Percentiles rank a stretch among this genome's conserved stretches.
These are phyloP conservation scores for Volvox africanus DNA, from an alignment of 139 green algal species.

Conservation along the genomic window DNA sequence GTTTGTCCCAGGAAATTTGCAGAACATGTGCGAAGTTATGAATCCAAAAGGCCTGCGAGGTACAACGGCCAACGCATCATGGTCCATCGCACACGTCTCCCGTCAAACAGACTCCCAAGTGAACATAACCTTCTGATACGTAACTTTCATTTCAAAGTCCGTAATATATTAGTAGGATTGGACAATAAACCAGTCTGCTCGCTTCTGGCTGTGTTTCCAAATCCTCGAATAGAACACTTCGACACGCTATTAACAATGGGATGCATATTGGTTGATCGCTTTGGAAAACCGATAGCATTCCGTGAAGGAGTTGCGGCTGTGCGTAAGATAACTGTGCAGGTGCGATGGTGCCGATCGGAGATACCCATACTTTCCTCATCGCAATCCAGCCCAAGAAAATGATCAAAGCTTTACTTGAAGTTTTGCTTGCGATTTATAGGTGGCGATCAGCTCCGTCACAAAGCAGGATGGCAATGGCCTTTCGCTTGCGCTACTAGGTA, in stretches of 20 bases:
- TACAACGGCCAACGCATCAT: not conserved
- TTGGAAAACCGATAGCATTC: conserved; percentile 45
- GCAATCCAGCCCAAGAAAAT: not conserved
- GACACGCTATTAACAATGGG: not conserved
- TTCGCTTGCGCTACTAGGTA: conserved; percentile 26
- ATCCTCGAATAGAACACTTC: too few species aligned
- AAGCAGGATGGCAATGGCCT: conserved; percentile 18
- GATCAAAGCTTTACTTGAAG: not conserved
- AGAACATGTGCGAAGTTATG: too few species aligned
- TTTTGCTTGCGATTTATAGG: not conserved
- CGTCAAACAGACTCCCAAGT: not conserved
- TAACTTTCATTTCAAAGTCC: too few species aligned
- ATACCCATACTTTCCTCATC: not conserved
- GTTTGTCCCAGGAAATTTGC: too few species aligned
- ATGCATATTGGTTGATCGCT: conserved; percentile 37
- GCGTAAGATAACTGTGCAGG: conserved; percentile 38
- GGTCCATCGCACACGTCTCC: not conserved
- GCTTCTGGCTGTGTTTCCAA: too few species aligned
- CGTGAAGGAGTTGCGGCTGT: conserved; percentile 38
- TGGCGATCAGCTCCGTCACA: conserved; percentile 35
- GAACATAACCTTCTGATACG: too few species aligned
- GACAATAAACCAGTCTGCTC: too few species aligned
- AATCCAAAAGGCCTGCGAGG: too few species aligned
- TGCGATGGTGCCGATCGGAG: not conserved
- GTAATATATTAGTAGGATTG: too few species aligned